phyloP scores from a whole-genome alignment of 352 stramenopile genomes.

The Pythium brachiatum region DNA sequence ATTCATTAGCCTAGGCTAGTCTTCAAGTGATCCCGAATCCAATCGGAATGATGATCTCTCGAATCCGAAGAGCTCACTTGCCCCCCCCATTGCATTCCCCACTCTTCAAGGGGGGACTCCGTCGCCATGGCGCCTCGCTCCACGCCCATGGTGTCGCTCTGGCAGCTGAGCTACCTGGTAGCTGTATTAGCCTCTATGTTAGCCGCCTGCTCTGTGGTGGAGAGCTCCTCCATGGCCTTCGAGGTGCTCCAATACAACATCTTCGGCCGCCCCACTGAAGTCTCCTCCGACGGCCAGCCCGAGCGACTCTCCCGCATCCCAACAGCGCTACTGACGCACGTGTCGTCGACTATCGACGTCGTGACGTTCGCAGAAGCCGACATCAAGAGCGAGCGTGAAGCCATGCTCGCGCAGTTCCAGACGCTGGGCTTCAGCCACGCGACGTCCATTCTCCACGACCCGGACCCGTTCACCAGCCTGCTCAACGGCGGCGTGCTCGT shows the following conservation, averaged over 20 bases:
- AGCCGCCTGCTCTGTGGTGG: not conserved
- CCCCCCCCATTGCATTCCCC: not conserved
- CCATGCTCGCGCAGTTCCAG: constrained; percentile 63
- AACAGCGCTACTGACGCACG: constrained; percentile 34
- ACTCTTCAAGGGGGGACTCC: not conserved
- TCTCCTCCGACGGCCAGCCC: constrained; percentile 68
- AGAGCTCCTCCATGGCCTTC: constrained; percentile 17
- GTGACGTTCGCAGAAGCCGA: constrained; percentile 79
- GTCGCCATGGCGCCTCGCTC: not conserved
- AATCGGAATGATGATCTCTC: not conserved
- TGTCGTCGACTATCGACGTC: constrained; percentile 60
- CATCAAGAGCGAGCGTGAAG: constrained; percentile 40
- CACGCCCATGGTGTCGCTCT: not conserved
- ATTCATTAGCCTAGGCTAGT: constrained; percentile 3
- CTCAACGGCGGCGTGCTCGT: constrained; percentile 79
- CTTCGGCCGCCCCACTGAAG: constrained; percentile 65
- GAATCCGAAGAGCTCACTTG: constrained; percentile 4
- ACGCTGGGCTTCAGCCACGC: constrained; percentile 53
- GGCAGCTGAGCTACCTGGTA: not conserved
- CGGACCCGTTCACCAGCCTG: constrained; percentile 78
- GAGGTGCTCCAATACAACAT: constrained; percentile 68
- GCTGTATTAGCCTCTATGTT: constrained; percentile 1
- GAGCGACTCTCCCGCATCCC: constrained; percentile 66
- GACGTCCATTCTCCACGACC: constrained; percentile 70
- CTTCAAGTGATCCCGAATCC: not conserved